phyloP scores from a whole-genome alignment of 2,329 filamentous ascomycete species.

The Ceratocystis lukuohia region DNA sequence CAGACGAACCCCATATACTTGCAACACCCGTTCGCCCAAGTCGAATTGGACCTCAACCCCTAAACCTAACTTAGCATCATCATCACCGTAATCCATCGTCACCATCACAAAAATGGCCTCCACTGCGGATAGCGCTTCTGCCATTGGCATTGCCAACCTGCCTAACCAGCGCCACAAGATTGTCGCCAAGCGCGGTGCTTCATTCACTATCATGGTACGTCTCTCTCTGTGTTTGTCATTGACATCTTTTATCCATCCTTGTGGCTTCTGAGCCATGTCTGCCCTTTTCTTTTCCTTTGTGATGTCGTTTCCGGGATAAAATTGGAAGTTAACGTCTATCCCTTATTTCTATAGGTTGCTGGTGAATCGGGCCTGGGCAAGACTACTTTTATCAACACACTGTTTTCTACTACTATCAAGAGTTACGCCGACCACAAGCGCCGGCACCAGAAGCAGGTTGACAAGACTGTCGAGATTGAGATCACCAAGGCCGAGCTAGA shows the following conservation, averaged over 20 bases:
- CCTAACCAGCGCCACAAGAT: conserved; percentile 66
- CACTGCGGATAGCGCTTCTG: conserved; percentile 47
- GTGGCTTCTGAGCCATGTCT: not conserved
- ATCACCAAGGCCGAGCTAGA: conserved; percentile 99
- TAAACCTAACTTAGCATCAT: not conserved
- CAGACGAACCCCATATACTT: conserved; percentile 1
- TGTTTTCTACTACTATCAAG: conserved; percentile 99
- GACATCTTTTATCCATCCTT: not conserved
- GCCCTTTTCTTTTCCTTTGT: not conserved
- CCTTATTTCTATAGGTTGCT: conserved; percentile 53
- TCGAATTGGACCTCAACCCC: not conserved
- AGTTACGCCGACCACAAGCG: conserved; percentile 99
- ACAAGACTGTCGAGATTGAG: conserved; percentile 99
- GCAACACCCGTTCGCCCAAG: not conserved
- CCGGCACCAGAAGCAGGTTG: conserved; percentile 97
- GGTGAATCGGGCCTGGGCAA: conserved; percentile 97
- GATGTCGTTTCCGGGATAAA: not conserved
- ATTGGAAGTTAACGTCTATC: too few species aligned
- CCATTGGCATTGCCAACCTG: conserved; percentile 62
- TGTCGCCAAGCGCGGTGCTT: conserved; percentile 73
- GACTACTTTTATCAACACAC: conserved; percentile 99
- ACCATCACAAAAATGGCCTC: conserved; percentile 38
- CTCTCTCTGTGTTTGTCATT: not conserved
- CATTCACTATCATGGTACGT: conserved; percentile 96
- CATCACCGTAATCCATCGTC: conserved; percentile 3